These are phyloP conservation scores for Fragaria vesca DNA, from an alignment of 306 rosid genomes.

Conservation along the genomic window DNA sequence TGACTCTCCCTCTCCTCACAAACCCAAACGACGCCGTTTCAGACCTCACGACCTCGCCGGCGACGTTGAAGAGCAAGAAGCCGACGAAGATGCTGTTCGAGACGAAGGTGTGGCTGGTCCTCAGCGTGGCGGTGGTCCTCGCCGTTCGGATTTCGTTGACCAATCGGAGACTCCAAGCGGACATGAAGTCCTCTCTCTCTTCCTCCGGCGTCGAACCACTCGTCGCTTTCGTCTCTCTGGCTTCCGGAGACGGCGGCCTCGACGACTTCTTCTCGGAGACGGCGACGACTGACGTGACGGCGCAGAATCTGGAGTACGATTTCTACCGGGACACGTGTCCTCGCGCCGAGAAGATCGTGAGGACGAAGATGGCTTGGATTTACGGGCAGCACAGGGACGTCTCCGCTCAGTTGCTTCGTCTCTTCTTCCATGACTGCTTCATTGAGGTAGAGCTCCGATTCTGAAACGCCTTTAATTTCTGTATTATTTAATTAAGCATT, in stretches of 20 bases:
- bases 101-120: too few relatives aligned
- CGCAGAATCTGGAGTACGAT: constrained; percentile 49
- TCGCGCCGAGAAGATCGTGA: constrained; percentile 52
- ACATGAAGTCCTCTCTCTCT: background rate
- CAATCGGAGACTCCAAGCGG: constrained; percentile 2
- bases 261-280: constrained; percentile 14
- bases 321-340: constrained; percentile 66
- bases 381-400: too few relatives aligned
- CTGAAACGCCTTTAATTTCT: too few relatives aligned
- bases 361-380: constrained; percentile 45
- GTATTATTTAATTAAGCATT: background rate
- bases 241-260: background rate
- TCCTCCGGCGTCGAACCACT: too few relatives aligned
- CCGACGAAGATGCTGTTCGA: too few relatives aligned
- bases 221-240: background rate
- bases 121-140: too few relatives aligned
- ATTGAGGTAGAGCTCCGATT: too few relatives aligned
- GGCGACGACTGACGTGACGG: constrained; percentile 17
- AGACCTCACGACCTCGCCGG: too few relatives aligned
- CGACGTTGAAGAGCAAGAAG: background rate
- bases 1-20: background rate
- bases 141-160: too few relatives aligned
- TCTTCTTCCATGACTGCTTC: too few relatives aligned
- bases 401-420: too few relatives aligned
- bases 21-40: too few relatives aligned